Base-by-base conservation (phyloP, 2,329 filamentous ascomycete genomes). In the Delphinella strobiligena region DNA sequence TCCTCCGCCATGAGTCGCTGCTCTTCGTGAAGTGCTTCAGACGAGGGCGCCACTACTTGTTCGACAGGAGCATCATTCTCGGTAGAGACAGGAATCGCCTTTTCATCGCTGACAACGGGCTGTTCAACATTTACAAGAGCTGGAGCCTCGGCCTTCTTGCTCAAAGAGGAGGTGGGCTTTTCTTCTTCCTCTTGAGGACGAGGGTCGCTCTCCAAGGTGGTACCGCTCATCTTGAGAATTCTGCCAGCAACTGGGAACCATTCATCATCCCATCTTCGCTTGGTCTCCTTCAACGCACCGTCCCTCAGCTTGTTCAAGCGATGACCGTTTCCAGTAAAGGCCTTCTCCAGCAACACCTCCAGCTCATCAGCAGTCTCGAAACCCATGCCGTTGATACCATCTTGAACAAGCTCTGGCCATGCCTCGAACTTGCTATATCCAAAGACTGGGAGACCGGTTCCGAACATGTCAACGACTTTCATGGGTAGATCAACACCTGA, bases 391-490 rank as follows among this genome's bases (percentile, higher is more conserved):
- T 96, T 96, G 30, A 78, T 68, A 0, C 83, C 82, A 52, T 96
- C 88, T 38, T 74, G 80, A 18, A 98, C 83, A n/a, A 98, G 66
- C 63, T 98, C 91, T 2, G 75, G 68, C 71, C 93, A 94, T 46
- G 88, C 89, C 55, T 88, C 79, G 54, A 93, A 98, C 2, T 74
- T 72, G 18, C 75, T 75, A 71, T 91, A 96, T 3, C 87, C 89
- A 0, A 81, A 79, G 0, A 98, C 91, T 0, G 91, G 91, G 19
- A 98, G 66, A 0, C 89, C 91, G 0, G 88, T 82, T 2, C 91
- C 91, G 58, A 98, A 96, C 88, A 98, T 95, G 58, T 98, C 91
- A 11, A 98, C 88, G 1, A 98, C 87, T 63, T 98, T 98, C 91
- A 98, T 98, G 0, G 91, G 91, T 15, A 98, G 67, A 60, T 98